Evolutionary conservation across 164 flowering plant genomes (phyloP).

Genomic region (Macadamia integrifolia): DNA sequence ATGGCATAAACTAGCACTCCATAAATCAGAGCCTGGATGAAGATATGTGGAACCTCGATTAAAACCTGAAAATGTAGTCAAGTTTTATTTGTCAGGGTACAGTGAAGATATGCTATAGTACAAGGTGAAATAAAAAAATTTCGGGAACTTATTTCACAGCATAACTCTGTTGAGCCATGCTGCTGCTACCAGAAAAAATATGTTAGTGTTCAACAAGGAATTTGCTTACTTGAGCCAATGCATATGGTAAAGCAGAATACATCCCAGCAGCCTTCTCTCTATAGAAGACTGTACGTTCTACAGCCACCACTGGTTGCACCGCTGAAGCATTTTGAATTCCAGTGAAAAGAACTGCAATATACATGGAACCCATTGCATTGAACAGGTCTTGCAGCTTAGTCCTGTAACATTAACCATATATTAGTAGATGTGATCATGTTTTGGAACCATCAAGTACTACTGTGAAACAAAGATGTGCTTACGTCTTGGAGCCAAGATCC

Average conservation of each 20-base stretch:
- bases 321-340: conserved; percentile 50
- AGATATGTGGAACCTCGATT: conserved; percentile 47
- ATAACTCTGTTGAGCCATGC: no score
- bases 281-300: conserved; percentile 54
- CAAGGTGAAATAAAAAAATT: neutral
- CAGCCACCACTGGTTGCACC: conserved; percentile 53
- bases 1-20: conserved; percentile 50
- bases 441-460: neutral
- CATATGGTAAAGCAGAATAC: conserved; percentile 61
- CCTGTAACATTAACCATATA: conserved; percentile 17
- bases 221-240: conserved; percentile 43
- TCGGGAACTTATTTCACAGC: neutral
- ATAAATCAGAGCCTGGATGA: conserved; percentile 36
- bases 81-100: neutral
- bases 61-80: conserved; percentile 26
- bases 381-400: conserved; percentile 30
- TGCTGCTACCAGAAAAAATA: neutral
- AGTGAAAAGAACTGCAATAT: conserved; percentile 46
- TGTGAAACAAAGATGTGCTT: neutral
- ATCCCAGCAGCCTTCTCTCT: conserved; percentile 60
- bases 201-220: neutral
- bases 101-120: neutral
- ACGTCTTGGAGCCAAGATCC: conserved; percentile 34
- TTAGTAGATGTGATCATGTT: neutral
- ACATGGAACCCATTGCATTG: conserved; percentile 65